Conservation (phyloP, 2,329 filamentous ascomycete genomes). For the Aspergillus ochraceus region DNA sequence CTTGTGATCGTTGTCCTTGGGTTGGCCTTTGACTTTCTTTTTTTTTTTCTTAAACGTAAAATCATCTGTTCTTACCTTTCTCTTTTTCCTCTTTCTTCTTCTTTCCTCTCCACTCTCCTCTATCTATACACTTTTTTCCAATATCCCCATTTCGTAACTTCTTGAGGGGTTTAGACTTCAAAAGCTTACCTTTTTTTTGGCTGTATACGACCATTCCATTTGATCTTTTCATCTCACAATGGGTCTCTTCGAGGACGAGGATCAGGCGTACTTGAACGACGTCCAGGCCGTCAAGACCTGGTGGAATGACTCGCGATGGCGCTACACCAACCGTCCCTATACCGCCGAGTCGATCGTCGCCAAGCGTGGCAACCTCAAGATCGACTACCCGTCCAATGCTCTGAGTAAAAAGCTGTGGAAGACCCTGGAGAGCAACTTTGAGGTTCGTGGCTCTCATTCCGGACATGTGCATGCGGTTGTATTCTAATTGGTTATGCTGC, state of each 20-base stretch:
- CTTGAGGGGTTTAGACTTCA: background rate
- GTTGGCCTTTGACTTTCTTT: conserved; percentile 4
- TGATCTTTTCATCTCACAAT: conserved; percentile 26
- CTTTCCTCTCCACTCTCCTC: conserved; percentile 7
- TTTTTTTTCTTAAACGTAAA: conserved; percentile 9
- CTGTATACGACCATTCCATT: no score
- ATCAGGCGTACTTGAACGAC: conserved; percentile 75
- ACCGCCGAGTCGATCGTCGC: conserved; percentile 96
- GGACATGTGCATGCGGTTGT: conserved; percentile 6
- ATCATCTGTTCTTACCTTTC: background rate
- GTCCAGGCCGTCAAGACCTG: conserved; percentile 87
- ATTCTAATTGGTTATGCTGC: conserved; percentile 4
- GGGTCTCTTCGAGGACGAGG: conserved; percentile 61
- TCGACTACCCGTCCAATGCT: conserved; percentile 86
- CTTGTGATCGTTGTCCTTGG: conserved; percentile 26
- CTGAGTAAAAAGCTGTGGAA: conserved; percentile 94
- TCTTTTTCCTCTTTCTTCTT: conserved; percentile 10
- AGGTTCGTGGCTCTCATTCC: conserved; percentile 53
- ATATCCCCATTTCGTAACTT: conserved; percentile 4
- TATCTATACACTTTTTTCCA: conserved; percentile 4
- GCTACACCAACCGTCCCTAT: conserved; percentile 86
- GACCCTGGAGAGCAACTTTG: conserved; percentile 82
- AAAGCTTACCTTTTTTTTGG: background rate
- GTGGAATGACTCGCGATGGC: conserved; percentile 93
- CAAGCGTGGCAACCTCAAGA: conserved; percentile 87